These are phyloP conservation scores for Clavispora carvajalis DNA, from an alignment of 805 yeast genomes.

Conservation along the genomic window DNA sequence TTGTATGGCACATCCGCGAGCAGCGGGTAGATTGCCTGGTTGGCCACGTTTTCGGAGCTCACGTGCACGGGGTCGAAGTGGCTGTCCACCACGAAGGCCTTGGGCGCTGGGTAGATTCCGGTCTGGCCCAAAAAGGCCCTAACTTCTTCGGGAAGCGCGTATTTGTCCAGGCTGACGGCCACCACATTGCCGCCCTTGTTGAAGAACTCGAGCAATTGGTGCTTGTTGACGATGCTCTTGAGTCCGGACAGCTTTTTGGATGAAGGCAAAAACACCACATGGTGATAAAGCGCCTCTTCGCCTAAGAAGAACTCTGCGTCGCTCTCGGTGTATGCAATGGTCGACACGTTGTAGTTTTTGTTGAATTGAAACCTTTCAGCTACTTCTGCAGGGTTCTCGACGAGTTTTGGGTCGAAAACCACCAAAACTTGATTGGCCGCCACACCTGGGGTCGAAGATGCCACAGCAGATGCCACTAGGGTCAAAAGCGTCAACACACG, in stretches of 20 bases:
- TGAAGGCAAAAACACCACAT: constrained; percentile 33
- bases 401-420: constrained; percentile 26
- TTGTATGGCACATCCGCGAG: constrained; percentile 17
- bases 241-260: constrained; percentile 27
- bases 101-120: constrained; percentile 82
- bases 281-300: constrained; percentile 21
- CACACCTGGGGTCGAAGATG: constrained; percentile 3
- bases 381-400: constrained; percentile 5
- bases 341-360: constrained; percentile 10
- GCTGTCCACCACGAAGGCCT: constrained; percentile 58
- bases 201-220: constrained; percentile 52
- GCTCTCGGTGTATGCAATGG: constrained; percentile 20
- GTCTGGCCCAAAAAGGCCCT: constrained; percentile 68
- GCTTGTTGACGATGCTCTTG: constrained; percentile 30
- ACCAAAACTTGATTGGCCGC: constrained; percentile 22
- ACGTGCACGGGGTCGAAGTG: constrained; percentile 47
- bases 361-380: constrained; percentile 8
- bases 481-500: constrained; percentile 11
- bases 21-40: constrained; percentile 14
- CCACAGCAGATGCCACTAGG: constrained; percentile 6
- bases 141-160: constrained; percentile 35
- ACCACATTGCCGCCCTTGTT: constrained; percentile 72
- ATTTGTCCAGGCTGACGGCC: constrained; percentile 47
- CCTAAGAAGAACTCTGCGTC: constrained; percentile 19
- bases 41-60: constrained; percentile 25